Percentiles rank a stretch among this genome's conserved stretches.
phyloP scores from a whole-genome alignment of 495 filamentous ascomycete genomes.

The Letharia lupina region DNA sequence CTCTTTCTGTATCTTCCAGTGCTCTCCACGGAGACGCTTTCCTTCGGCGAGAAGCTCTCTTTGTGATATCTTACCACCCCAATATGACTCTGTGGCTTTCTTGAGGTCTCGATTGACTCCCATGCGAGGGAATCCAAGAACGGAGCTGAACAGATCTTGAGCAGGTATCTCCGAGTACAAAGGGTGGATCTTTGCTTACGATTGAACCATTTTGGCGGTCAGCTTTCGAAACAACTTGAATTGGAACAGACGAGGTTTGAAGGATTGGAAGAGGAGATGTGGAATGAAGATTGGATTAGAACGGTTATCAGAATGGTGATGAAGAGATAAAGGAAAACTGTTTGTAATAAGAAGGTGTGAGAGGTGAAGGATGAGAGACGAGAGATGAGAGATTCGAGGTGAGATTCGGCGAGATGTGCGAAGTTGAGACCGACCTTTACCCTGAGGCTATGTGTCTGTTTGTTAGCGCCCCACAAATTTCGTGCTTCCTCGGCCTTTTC shows the following conservation, averaged over 20 bases:
- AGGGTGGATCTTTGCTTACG: slow-evolving; percentile 38
- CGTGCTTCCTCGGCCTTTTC: not conserved
- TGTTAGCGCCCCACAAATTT: not conserved
- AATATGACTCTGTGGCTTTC: slow-evolving; percentile 98
- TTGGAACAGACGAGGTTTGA: not conserved
- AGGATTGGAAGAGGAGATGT: not conserved
- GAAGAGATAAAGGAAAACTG: not conserved
- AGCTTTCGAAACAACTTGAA: slow-evolving; percentile 12
- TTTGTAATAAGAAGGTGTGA: not conserved
- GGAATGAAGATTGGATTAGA: not conserved
- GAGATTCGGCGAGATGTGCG: too few relatives aligned
- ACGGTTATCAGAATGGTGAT: slow-evolving; percentile 2
- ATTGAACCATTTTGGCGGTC: slow-evolving; percentile 68
- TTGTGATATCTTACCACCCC: slow-evolving; percentile 86
- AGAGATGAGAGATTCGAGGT: not conserved
- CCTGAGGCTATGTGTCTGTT: not conserved
- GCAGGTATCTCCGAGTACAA: not conserved
- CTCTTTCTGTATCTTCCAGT: slow-evolving; percentile 99
- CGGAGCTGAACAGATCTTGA: slow-evolving; percentile 35
- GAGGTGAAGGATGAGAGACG: not conserved
- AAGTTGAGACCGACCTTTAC: too few relatives aligned
- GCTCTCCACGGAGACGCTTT: slow-evolving; percentile 87
- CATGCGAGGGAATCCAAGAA: slow-evolving; percentile 89
- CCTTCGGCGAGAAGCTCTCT: slow-evolving; percentile 83
- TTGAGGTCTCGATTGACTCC: slow-evolving; percentile 97